Base-by-base conservation (phyloP, 371 early-diverging fungal genomes). In the Sporodiniella umbellata region DNA sequence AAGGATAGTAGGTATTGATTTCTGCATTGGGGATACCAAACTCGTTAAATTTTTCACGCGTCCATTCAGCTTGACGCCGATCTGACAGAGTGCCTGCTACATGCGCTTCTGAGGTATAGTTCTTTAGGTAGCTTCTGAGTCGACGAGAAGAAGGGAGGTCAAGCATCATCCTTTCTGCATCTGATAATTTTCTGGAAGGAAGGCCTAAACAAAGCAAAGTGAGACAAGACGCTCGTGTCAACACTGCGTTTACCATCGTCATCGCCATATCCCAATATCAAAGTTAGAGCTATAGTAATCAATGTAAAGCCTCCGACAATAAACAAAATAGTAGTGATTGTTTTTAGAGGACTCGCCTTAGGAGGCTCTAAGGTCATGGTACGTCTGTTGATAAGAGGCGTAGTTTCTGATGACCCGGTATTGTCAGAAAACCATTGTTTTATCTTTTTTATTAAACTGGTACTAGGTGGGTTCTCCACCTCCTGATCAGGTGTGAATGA, bases 1-100 rank as follows among this genome's bases (percentile, higher is more conserved):
- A 57, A 12, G 83, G 79, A 33, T 71, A 74, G 56, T 85, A 85
- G 19, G 76, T 75, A 21, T 65, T 75, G 28, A 80, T 74, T 31
- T 62, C 53, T 15, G 78, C 52, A 23, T 75, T 70, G 8, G 31
- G 49, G 22, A 85, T 55, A 18, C 85, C 85, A 46, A 66, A 78
- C 33, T 67, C 66, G 26, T 52, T 48, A 40, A 78, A 76, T 40
- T 75, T 64, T 33, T 78, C 72, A 4, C 60, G 60, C 3, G 86
- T 85, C 66, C 78, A 80, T 17, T 58, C 70, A 14, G 80, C 85
- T 45, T 70, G 75, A 6, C 57, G 57, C 24, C 54, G 47, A 53
- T 85, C 79, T 25, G 39, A 45, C 6, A 55, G 51, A 31, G 70
- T 67, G 8, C 83, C 83, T n/a, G 78, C 83, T n/a, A 77, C 52